These are phyloP conservation scores for Fragilariopsis cylindrus DNA, from an alignment of 108 stramenopile species.

Conservation along the genomic window DNA sequence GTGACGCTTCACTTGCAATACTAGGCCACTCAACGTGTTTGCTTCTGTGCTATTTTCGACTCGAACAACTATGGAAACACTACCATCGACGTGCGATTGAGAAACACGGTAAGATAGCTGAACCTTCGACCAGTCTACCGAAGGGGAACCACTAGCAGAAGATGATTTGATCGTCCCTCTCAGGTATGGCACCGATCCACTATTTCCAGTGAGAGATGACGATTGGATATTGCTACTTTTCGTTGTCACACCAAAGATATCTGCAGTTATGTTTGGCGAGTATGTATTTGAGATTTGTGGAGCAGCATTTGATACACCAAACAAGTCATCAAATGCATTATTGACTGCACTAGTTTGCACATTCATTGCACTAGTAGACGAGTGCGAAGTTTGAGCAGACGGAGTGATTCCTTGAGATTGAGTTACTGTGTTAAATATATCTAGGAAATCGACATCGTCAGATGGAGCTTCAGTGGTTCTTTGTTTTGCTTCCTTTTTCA, in stretches of 20 bases:
- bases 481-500: conserved; percentile 17
- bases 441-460: conserved; percentile 55
- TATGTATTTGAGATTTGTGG: conserved; percentile 7
- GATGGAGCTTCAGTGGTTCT: conserved; percentile 11
- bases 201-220: neutral
- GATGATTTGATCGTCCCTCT: conserved; percentile 34
- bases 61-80: conserved; percentile 30
- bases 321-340: conserved; percentile 79
- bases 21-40: conserved; percentile 23
- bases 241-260: conserved; percentile 3
- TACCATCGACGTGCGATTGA: neutral
- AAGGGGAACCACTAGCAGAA: conserved; percentile 29
- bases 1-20: conserved; percentile 30
- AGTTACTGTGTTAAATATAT: conserved; percentile 33
- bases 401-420: conserved; percentile 5
- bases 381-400: conserved; percentile 11
- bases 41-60: conserved; percentile 27
- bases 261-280: conserved; percentile 10
- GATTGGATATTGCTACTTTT: neutral
- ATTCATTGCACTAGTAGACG: conserved; percentile 8
- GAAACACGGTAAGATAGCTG: conserved; percentile 34
- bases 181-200: conserved; percentile 26
- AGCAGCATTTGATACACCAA: conserved; percentile 49
- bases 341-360: conserved; percentile 43
- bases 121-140: conserved; percentile 40